phyloP scores from a whole-genome alignment of 2,329 filamentous ascomycete species.

The Alternaria rosae region DNA sequence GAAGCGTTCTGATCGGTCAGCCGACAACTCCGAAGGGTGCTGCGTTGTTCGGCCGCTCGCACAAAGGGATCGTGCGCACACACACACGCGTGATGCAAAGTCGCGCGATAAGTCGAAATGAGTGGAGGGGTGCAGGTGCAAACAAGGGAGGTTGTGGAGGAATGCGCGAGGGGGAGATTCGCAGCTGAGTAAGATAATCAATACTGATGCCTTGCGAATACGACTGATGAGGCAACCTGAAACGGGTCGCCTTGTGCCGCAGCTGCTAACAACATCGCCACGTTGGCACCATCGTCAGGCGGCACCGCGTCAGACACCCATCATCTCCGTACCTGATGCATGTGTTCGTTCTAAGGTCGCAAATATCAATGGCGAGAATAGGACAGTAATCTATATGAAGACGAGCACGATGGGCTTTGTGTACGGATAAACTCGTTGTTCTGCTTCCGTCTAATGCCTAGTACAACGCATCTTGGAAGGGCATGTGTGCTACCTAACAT shows the following conservation, averaged over 20 bases:
- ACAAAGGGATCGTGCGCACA: neutral
- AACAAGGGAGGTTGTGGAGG: neutral
- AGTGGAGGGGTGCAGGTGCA: neutral
- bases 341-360: neutral
- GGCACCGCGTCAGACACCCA: neutral
- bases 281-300: neutral
- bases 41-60: neutral
- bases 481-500: neutral
- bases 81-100: neutral
- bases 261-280: constrained; percentile 16
- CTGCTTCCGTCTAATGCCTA: neutral
- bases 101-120: neutral
- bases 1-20: neutral
- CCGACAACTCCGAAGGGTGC: neutral
- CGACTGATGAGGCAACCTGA: constrained; percentile 15
- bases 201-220: constrained; percentile 20
- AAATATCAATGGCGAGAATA: neutral
- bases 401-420: neutral
- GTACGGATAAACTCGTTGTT: neutral
- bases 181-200: constrained; percentile 9
- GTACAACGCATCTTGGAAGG: neutral
- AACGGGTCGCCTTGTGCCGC: constrained; percentile 12
- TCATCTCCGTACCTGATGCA: neutral
- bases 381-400: neutral
- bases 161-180: neutral